phyloP scores from a whole-genome alignment of 352 stramenopile species.

The Stramenopiles sp. region DNA sequence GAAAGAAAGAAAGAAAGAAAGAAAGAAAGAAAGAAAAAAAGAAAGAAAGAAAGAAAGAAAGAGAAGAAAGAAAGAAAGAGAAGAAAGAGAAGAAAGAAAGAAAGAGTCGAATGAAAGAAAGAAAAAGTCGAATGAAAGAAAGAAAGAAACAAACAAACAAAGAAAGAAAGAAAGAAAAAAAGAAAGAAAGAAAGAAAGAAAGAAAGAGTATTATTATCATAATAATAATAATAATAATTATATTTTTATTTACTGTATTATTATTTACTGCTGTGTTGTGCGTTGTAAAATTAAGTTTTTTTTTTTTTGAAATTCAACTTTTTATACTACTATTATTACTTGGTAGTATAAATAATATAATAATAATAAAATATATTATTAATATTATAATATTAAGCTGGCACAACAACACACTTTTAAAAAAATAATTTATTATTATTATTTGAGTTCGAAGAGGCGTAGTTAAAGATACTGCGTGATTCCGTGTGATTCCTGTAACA shows the following conservation, averaged over 20 bases:
- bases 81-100: constrained; percentile 20
- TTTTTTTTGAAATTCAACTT: no score
- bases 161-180: neutral
- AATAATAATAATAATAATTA: neutral
- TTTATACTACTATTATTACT: neutral
- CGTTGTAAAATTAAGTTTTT: no score
- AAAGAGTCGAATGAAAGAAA: neutral
- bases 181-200: constrained; percentile 1
- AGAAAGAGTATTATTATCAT: neutral
- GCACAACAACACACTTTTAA: no score
- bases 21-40: constrained; percentile 11
- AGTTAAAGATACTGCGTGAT: no score
- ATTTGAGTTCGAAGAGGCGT: no score
- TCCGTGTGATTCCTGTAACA: no score
- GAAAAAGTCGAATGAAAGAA: neutral
- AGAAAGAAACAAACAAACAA: neutral
- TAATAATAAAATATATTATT: neutral
- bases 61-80: constrained; percentile 14
- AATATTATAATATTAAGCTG: no score
- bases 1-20: constrained; percentile 14
- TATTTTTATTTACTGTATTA: neutral
- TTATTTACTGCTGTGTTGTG: neutral
- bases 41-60: constrained; percentile 11
- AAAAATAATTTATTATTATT: no score
- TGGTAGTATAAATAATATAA: neutral